These are phyloP conservation scores for Phytophthora crassamura DNA, from an alignment of 352 stramenopile genomes.

Conservation along the genomic window DNA sequence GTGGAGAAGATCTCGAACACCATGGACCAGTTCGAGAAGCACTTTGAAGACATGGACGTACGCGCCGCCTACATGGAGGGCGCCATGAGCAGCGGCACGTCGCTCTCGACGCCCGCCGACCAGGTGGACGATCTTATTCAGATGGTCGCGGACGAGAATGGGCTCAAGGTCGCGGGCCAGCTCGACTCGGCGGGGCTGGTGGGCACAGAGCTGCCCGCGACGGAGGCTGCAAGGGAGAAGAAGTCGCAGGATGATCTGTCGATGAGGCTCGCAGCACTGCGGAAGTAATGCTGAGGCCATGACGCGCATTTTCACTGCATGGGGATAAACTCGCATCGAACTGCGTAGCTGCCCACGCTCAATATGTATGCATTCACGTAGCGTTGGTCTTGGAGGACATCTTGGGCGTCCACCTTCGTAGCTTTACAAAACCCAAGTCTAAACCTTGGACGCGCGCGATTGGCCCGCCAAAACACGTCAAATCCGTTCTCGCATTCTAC, in stretches of 20 bases:
- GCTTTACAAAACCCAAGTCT: conserved; percentile 9
- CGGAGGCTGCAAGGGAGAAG: conserved; percentile 79
- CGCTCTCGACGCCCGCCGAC: conserved; percentile 95
- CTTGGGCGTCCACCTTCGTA: too few species aligned
- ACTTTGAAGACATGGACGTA: conserved; percentile 99
- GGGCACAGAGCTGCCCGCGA: conserved; percentile 64
- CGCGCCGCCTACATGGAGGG: conserved; percentile 98
- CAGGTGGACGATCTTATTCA: conserved; percentile 98
- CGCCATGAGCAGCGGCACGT: conserved; percentile 96
- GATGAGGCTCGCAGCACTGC: conserved; percentile 80
- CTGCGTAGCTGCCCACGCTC: not conserved
- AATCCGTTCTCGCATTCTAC: not conserved
- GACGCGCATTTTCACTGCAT: not conserved
- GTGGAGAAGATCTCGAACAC: conserved; percentile 97
- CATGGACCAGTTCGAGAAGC: conserved; percentile 99
- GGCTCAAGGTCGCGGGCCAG: conserved; percentile 94
- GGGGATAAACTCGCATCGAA: not conserved
- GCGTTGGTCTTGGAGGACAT: too few species aligned
- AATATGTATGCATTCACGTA: not conserved
- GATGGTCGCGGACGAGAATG: conserved; percentile 98
- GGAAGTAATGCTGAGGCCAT: conserved; percentile 49
- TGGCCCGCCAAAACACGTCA: conserved; percentile 13
- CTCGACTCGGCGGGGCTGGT: conserved; percentile 93
- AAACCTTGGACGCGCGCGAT: not conserved
- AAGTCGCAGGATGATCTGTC: conserved; percentile 86